phyloP scores from a whole-genome alignment of 2,329 filamentous ascomycete species.

The Talaromyces sp. region DNA sequence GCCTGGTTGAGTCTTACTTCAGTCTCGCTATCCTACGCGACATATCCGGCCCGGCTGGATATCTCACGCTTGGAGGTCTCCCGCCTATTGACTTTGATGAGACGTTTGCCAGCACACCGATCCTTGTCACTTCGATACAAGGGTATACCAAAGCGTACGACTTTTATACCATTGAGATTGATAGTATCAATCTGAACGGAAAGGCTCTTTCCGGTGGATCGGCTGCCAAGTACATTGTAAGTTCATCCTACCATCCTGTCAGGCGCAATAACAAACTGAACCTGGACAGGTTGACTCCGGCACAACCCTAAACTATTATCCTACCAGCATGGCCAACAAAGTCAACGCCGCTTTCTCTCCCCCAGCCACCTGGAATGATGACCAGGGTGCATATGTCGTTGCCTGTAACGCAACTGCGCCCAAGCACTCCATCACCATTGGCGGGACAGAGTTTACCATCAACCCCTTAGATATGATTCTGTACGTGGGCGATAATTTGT shows the following conservation, averaged over 20 bases:
- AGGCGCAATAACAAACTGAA: background rate
- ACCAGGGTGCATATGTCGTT: slow-evolving; percentile 26
- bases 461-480: slow-evolving; percentile 29
- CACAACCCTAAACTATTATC: slow-evolving; percentile 36
- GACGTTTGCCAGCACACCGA: slow-evolving; percentile 27
- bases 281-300: slow-evolving; percentile 22
- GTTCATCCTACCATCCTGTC: background rate
- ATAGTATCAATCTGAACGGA: slow-evolving; percentile 15
- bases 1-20: slow-evolving; percentile 44
- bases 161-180: slow-evolving; percentile 20
- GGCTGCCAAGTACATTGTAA: slow-evolving; percentile 17
- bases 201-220: slow-evolving; percentile 13
- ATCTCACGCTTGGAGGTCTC: slow-evolving; percentile 47
- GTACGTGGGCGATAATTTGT: slow-evolving; percentile 17
- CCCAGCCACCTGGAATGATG: slow-evolving; percentile 31
- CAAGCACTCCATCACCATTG: slow-evolving; percentile 1
- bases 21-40: slow-evolving; percentile 44
- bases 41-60: slow-evolving; percentile 28
- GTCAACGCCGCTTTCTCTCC: slow-evolving; percentile 42
- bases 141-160: slow-evolving; percentile 17
- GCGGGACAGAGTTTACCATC: slow-evolving; percentile 30
- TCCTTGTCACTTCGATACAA: slow-evolving; percentile 17
- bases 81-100: slow-evolving; percentile 39
- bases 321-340: slow-evolving; percentile 33
- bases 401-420: slow-evolving; percentile 1